Evolutionary conservation across 257 asterid species (phyloP), one percentile per base, ranked within the genome.

Genomic region (Salvia splendens): DNA sequence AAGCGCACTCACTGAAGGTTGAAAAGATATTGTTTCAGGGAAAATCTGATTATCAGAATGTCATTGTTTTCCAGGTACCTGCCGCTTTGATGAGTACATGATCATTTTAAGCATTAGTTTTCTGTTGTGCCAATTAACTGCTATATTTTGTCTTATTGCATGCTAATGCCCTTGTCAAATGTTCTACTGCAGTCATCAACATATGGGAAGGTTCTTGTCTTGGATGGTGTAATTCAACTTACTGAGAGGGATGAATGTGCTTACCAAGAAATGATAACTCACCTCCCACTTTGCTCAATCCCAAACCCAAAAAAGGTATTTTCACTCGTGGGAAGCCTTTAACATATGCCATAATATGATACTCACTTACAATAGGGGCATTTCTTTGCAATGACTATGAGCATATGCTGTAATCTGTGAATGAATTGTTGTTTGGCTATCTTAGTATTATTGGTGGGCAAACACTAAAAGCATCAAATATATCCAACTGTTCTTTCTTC

Each of bases 201-300:
- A 43, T 93, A 93, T 47, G 99, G 99, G 28, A 93, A 93, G 78
- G 99, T 93, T 75, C 99, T 93, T 67, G 92, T 90, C 72, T 74
- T 93, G 89, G 99, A 93, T 73, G 97, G 99, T 71, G 99, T 93
- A 40, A 93, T 93, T 77, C 99, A 93, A 69, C 88, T 93, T 50
- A 93, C 99, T 0, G 99, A 93, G 81, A 90, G 99, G 79, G 99
- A 93, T 78, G 99, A 93, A 83, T 93, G 97, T 87, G 96, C 99
- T 77, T 93, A 93, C 71, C 99, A 90, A 79, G 99, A 94, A 79
- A 94, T 94, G 99, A 94, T 94, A 63, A 55, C 87, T 47, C 99
- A 91, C 79, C 96, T 94, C 60, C 99, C 99, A 5, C 97, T 94
- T 61, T 81, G 91, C 83, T 94, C 99, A 36, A 91, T 94, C 67